A percentile compares a stretch with the other conserved stretches of the same genome.
Conservation (phyloP, 164 flowering plant species). For the Paratinospora sagittata region DNA sequence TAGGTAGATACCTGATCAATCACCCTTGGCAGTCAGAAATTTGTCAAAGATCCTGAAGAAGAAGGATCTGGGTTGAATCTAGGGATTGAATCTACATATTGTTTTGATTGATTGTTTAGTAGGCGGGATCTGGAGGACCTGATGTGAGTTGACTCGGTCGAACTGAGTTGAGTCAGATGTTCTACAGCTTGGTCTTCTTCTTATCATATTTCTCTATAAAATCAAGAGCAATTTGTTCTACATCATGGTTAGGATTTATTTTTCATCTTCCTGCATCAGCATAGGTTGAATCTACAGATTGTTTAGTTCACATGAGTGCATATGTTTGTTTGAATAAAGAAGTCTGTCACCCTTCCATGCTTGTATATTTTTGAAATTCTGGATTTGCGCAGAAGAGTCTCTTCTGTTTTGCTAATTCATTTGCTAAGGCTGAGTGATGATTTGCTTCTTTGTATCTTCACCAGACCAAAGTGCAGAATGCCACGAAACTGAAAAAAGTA, state of each 20-base stretch:
- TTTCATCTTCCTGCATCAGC: neutral
- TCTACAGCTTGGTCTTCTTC: no score
- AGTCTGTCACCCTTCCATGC: neutral
- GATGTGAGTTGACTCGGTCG: neutral
- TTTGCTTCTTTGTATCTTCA: constrained; percentile 7
- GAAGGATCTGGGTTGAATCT: neutral
- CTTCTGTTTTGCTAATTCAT: neutral
- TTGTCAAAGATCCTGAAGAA: neutral
- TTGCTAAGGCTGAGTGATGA: neutral
- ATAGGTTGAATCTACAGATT: no score
- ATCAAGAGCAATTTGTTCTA: no score
- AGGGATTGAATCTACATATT: neutral
- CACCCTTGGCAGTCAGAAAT: neutral
- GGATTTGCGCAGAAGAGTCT: neutral
- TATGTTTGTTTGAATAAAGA: neutral
- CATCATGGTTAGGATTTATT: neutral
- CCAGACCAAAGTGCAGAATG: constrained; percentile 61
- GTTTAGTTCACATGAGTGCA: neutral
- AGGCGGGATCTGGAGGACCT: neutral
- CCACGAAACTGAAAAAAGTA: constrained; percentile 75
- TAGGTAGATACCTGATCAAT: neutral
- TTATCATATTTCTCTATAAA: no score
- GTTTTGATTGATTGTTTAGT: neutral
- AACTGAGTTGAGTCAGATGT: no score
- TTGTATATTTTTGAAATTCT: neutral